Evolutionary conservation across 345 rosid species (phyloP), one percentile per base, ranked within the genome.

Genomic region (Eutrema heterophyllum): DNA sequence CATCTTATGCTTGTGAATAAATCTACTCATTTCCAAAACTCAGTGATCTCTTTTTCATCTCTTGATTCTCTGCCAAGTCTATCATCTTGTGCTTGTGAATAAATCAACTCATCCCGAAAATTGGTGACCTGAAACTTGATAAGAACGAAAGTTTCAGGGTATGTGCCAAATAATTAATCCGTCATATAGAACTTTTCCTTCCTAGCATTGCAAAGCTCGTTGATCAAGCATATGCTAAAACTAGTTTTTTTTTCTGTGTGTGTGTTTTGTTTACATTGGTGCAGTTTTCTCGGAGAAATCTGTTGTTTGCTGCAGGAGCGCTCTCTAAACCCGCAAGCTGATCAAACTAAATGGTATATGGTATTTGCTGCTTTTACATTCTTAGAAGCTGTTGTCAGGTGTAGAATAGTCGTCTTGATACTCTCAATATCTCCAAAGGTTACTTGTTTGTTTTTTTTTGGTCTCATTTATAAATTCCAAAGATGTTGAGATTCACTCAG

Each of bases 251-350:
- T 51, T 14, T 64, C 4, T 45, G 7, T 16, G 13, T 18, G 29
- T 43, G 26, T 62, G 48, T 59, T 75, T 52, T 59, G 56, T 75
- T 57, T 13, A 36, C 35, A 11, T 75, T 3, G 70, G 24, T 52
- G 70, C 85, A 95, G 98, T 95, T 90, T 76, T 95, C 97, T 16
- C 82, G 89, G 65, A 85, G 98, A 75, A 95, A 92, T 78, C 81
- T 95, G 50, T 85, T 92, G 50, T 92, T 95, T 72, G 97, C 91
- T 5, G 92, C 97, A 6, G 99, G 96, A 38, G 91, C 79, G 27
- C 83, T 90, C 62, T 85, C 92, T 24, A 92, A 85, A 80, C 83
- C 75, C 12, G 57, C 18, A 18, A 66, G 63, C 77, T 78, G 69
- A 78, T 58, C 24, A 63, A 68, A 63, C 5, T 30, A 33, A 60